Conservation (phyloP, 257 asterid genomes). For the Solanum phureja region DNA sequence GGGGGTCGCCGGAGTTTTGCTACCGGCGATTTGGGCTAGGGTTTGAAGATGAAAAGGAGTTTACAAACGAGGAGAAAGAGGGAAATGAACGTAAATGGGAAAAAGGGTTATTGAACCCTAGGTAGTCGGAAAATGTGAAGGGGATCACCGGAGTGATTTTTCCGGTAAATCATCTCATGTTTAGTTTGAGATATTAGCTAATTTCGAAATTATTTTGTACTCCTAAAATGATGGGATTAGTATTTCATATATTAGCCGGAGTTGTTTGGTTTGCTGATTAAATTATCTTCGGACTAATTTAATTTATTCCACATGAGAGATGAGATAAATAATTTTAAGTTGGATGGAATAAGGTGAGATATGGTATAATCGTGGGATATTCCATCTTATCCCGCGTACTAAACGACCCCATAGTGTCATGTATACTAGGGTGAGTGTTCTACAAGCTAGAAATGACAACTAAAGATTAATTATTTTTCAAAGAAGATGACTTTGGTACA, state of each 20-base stretch:
- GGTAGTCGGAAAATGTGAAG: too few species aligned
- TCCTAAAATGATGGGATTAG: too few species aligned
- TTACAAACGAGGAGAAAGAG: too few species aligned
- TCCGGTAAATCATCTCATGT: too few species aligned
- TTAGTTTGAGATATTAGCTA: not conserved
- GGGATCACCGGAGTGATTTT: too few species aligned
- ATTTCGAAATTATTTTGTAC: not conserved
- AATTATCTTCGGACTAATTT: not conserved
- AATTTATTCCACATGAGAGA: not conserved
- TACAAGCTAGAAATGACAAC: not conserved
- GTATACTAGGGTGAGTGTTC: not conserved
- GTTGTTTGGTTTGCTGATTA: not conserved
- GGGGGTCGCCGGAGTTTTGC: too few species aligned
- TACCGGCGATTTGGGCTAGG: too few species aligned
- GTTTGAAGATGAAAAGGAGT: too few species aligned
- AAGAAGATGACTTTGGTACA: not conserved
- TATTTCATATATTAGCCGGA: not conserved
- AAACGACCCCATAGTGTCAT: not conserved
- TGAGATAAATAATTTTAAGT: too few species aligned
- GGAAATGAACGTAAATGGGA: accelerated
- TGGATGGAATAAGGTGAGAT: not conserved
- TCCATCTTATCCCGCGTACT: not conserved
- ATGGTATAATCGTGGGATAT: not conserved
- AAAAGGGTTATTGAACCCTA: too few species aligned
- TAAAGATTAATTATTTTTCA: not conserved